Percentiles rank a stretch among this genome's conserved stretches.
These are phyloP conservation scores for Monosporascus sp. DNA, from an alignment of 2,329 filamentous ascomycete genomes.

Conservation along the genomic window DNA sequence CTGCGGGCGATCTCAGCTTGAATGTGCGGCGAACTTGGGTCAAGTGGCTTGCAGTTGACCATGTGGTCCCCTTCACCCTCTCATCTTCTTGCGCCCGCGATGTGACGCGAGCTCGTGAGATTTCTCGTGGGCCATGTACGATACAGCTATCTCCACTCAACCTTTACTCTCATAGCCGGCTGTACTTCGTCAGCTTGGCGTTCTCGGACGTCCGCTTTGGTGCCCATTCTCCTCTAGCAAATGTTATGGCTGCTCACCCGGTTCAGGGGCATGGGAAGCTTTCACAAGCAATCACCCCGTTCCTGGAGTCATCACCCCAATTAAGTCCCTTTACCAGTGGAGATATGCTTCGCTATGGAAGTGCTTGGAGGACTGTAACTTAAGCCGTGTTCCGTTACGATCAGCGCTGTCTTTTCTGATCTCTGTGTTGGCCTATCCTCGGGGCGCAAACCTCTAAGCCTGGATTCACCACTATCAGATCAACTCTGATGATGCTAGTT, in stretches of 20 bases:
- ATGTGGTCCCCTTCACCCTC: too few species aligned
- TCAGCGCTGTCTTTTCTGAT: not conserved
- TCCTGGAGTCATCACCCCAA: too few species aligned
- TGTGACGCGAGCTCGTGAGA: too few species aligned
- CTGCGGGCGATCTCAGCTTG: too few species aligned
- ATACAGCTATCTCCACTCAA: not conserved
- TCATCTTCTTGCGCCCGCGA: too few species aligned
- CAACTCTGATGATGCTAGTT: not conserved
- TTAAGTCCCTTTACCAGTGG: too few species aligned
- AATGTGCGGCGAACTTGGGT: too few species aligned
- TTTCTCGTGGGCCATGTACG: not conserved
- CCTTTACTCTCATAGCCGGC: not conserved
- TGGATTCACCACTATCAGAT: not conserved
- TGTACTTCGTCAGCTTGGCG: not conserved
- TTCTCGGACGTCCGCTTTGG: not conserved
- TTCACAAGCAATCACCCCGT: too few species aligned
- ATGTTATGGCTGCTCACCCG: not conserved
- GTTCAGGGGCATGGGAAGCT: not conserved
- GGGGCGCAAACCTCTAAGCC: not conserved
- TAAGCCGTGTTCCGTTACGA: not conserved
- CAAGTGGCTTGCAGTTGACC: not conserved
- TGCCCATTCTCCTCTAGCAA: not conserved
- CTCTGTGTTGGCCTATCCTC: not conserved
- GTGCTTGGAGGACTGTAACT: not conserved
- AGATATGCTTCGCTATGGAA: too few species aligned